Conservation (phyloP, 345 rosid species). For the Pseudoturritis turrita region DNA sequence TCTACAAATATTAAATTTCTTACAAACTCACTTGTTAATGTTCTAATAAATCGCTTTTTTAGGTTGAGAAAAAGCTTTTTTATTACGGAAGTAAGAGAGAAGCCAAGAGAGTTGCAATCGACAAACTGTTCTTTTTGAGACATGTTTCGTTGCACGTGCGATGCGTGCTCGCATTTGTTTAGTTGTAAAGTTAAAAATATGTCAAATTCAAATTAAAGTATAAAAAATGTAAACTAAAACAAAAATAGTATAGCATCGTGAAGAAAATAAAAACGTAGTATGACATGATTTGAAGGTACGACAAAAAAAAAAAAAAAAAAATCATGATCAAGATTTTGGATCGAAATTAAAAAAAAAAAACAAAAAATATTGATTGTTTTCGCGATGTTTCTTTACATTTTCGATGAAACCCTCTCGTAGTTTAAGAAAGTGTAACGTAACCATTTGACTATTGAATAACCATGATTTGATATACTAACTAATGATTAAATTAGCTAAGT, state of each 20-base stretch:
- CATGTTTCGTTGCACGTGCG: neutral
- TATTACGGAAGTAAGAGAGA: neutral
- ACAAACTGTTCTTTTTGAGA: neutral
- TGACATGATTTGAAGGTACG: neutral
- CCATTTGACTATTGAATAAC: neutral
- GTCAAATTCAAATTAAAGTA: neutral
- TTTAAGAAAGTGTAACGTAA: no score
- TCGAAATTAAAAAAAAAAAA: no score
- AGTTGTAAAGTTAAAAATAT: neutral
- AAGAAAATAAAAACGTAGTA: neutral
- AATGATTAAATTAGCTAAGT: neutral
- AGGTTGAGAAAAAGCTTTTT: neutral
- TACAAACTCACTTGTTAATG: neutral
- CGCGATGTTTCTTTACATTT: no score
- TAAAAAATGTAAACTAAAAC: neutral
- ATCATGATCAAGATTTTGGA: neutral
- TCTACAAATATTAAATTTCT: neutral
- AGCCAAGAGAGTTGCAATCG: neutral
- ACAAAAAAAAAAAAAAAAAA: neutral
- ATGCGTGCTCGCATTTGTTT: neutral
- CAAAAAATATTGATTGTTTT: no score
- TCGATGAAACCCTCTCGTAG: no score
- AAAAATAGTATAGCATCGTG: neutral
- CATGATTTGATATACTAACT: neutral
- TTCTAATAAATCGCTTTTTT: neutral